Percentiles rank a stretch among this genome's conserved stretches.
Conservation (phyloP, 306 rosid genomes). For the Cucurbita ficifolia region DNA sequence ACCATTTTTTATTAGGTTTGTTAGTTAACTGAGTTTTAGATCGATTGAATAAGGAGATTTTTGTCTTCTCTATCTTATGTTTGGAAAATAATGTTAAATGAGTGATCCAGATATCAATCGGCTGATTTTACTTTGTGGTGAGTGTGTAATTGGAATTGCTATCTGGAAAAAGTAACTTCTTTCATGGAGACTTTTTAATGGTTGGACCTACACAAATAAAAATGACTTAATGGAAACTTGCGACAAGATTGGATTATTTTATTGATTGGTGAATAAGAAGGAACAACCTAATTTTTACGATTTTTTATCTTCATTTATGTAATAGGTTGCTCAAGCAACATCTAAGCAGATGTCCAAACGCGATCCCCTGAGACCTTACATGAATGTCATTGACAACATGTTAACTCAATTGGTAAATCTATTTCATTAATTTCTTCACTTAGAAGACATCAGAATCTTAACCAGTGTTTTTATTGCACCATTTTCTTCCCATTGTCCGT, state of each 20-base stretch:
- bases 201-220: not conserved
- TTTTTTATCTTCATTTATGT: not conserved
- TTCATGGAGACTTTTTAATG: not conserved
- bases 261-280: not conserved
- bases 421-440: slow-evolving; percentile 2
- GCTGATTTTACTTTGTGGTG: not conserved
- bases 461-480: slow-evolving; percentile 6
- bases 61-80: not conserved
- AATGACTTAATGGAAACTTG: not conserved
- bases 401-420: slow-evolving; percentile 59
- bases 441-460: slow-evolving; percentile 3
- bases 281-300: not conserved
- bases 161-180: not conserved
- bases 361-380: slow-evolving; percentile 82
- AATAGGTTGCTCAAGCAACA: slow-evolving; percentile 91
- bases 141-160: not conserved
- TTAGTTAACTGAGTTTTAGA: not conserved
- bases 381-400: slow-evolving; percentile 72
- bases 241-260: not conserved
- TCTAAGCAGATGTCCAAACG: slow-evolving; percentile 91
- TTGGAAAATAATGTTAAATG: not conserved
- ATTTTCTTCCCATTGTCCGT: slow-evolving; percentile 14
- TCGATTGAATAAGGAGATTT: not conserved
- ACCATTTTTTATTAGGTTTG: not conserved
- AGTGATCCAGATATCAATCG: not conserved